A percentile compares a stretch with the other conserved stretches of the same genome.
phyloP scores from a whole-genome alignment of 129 eudicot genomes.

The Lonicera japonica region DNA sequence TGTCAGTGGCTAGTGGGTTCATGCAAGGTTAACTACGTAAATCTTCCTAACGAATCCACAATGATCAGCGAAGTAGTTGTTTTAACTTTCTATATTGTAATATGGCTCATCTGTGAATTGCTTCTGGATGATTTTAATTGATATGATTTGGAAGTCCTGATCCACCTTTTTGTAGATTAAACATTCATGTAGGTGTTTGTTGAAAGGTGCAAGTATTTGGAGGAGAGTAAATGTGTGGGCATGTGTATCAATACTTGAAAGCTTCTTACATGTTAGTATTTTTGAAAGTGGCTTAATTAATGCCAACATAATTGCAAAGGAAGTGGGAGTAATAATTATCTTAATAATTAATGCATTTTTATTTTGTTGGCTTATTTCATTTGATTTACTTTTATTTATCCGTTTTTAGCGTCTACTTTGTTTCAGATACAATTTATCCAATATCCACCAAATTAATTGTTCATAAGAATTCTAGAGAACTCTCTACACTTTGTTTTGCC shows the following conservation, averaged over 20 bases:
- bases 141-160: neutral
- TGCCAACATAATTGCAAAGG: too few species aligned
- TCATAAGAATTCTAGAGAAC: too few species aligned
- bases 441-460: too few species aligned
- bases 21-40: conserved; percentile 64
- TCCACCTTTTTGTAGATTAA: conserved; percentile 2
- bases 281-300: too few species aligned
- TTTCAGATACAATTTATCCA: too few species aligned
- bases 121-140: conserved; percentile 5
- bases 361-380: too few species aligned
- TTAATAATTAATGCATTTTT: too few species aligned
- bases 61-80: conserved; percentile 63
- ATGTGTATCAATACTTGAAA: conserved; percentile 89
- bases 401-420: too few species aligned
- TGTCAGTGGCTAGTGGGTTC: conserved; percentile 96
- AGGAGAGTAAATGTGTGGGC: conserved; percentile 96
- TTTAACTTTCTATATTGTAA: neutral
- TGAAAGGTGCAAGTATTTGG: conserved; percentile 91
- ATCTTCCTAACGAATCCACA: conserved; percentile 70
- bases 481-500: too few species aligned
- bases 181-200: conserved; percentile 62
- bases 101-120: neutral
- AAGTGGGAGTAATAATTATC: too few species aligned
- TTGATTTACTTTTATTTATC: too few species aligned
- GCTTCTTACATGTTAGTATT: conserved; percentile 74